Conservation (phyloP, 1,139 yeast species). For the Neolecta irregularis region DNA sequence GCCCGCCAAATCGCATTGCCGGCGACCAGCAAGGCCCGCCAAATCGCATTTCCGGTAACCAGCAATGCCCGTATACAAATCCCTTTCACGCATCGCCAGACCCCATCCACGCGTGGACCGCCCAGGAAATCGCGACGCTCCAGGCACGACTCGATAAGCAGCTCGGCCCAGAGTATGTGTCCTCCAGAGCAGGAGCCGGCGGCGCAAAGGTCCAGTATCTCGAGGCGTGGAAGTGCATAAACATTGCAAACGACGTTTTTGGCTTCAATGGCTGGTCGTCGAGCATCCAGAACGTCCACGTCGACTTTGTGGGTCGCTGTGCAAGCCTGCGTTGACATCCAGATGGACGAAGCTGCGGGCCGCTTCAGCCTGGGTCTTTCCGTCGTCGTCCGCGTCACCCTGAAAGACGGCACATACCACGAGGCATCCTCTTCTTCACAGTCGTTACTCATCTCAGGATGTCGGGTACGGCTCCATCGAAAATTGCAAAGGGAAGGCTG, state of each 20-base stretch:
- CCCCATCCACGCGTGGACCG: constrained; percentile 15
- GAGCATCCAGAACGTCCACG: constrained; percentile 27
- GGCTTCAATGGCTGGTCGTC: constrained; percentile 57
- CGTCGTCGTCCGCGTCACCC: constrained; percentile 51
- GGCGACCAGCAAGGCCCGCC: no score
- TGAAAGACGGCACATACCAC: constrained; percentile 56
- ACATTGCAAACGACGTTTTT: constrained; percentile 47
- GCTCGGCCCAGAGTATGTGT: constrained; percentile 81
- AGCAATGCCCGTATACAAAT: no score
- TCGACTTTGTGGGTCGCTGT: constrained; percentile 19
- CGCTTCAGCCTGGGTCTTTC: constrained; percentile 38
- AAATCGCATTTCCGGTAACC: not conserved
- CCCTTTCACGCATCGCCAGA: not conserved
- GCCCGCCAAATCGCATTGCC: no score
- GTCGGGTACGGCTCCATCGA: constrained; percentile 62
- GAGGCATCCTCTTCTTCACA: constrained; percentile 28
- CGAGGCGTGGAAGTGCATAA: constrained; percentile 34
- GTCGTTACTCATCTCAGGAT: no score
- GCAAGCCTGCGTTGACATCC: constrained; percentile 14
- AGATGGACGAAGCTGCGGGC: constrained; percentile 26
- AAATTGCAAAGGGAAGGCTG: constrained; percentile 44
- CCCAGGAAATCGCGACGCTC: constrained; percentile 16
- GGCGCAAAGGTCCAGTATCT: constrained; percentile 27
- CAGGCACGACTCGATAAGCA: constrained; percentile 19
- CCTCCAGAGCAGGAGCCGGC: constrained; percentile 55